phyloP scores from a whole-genome alignment of 257 asterid genomes.

The Mentha longifolia region DNA sequence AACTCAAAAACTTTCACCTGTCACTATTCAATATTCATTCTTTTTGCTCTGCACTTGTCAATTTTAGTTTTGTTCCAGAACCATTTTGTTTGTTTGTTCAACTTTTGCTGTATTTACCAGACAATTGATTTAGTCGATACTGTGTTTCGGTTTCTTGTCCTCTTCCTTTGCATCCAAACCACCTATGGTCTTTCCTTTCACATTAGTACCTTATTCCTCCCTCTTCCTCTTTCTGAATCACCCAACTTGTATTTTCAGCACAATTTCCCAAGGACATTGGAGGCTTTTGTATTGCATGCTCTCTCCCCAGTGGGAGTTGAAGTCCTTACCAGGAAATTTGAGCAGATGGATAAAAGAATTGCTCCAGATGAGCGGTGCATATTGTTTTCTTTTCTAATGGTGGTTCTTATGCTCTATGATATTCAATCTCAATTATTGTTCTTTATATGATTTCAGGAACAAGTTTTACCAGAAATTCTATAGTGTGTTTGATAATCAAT shows the following conservation, averaged over 20 bases:
- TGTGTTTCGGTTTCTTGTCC: conserved; percentile 17
- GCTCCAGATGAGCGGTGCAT: conserved; percentile 56
- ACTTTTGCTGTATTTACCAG: conserved; percentile 41
- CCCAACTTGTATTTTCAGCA: conserved; percentile 55
- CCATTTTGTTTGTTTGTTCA: conserved; percentile 50
- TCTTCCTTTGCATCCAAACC: conserved; percentile 26
- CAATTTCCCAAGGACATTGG: conserved; percentile 90
- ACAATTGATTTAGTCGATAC: conserved; percentile 25
- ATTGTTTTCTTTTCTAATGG: conserved; percentile 21
- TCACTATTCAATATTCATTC: not conserved
- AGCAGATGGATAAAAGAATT: conserved; percentile 79
- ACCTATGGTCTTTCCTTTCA: conserved; percentile 23
- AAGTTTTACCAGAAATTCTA: conserved; percentile 72
- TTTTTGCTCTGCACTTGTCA: conserved; percentile 22
- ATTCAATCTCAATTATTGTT: conserved; percentile 15
- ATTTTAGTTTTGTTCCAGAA: conserved; percentile 50
- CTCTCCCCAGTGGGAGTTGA: conserved; percentile 86
- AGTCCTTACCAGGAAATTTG: conserved; percentile 84
- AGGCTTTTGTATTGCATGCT: conserved; percentile 79
- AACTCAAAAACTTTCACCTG: not conserved
- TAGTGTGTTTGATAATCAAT: conserved; percentile 72
- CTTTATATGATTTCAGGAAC: conserved; percentile 48
- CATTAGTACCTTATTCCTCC: conserved; percentile 22
- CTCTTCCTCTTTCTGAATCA: conserved; percentile 29
- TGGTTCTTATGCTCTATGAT: conserved; percentile 34